Base-by-base conservation (phyloP, 352 stramenopile species). In the Phytophthora capsici region DNA sequence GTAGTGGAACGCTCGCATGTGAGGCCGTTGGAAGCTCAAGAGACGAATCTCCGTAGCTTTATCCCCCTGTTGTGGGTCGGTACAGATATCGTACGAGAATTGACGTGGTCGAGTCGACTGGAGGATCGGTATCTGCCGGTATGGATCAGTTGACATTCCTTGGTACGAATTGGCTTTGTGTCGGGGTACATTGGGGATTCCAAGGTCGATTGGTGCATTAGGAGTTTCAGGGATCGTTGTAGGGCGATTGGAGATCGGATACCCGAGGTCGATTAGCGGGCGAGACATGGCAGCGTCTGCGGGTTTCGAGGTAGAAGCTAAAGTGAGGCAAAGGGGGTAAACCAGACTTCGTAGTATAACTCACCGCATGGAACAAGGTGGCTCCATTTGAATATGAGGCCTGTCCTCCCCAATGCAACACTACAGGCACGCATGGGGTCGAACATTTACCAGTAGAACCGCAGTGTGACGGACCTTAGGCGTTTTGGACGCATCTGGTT, bases 1-100 rank as follows among this genome's bases (percentile, higher is more conserved):
- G 65, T 78, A 90, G 77, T 98, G 92, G 68, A 98, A 97, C 7
- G 90, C 87, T 40, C 94, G 73, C 90, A 98, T 98, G 73, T 98
- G 93, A 0, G 92, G 94, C 13, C 89, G 71, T 37, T 71, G 69
- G 45, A 91, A 87, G 56, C 65, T 92, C 28, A 79, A 75, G 2
- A 95, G 69, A 41, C 89, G 80, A 71, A 94, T 90, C 56, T 92
- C 78, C 2, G 63, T 91, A 12, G 84, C 66, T 30, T 60, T 61
- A 47, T 81, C 55, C 0, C 52, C 48, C 19, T 81, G 65, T 4
- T 57, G 36, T 4, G 59, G 62, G 41, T 81, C 66, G 2, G 75
- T 80, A 12, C 44, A 66, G 25, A 71, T 82, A 43, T 57, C 55
- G 19, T 58, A 61, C 30, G 47, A 60, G 38, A 66, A 51, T 44